Percentiles rank a stretch among this genome's conserved stretches.
Conservation (phyloP, 2,329 filamentous ascomycete species). For the Phialocephala subalpina region DNA sequence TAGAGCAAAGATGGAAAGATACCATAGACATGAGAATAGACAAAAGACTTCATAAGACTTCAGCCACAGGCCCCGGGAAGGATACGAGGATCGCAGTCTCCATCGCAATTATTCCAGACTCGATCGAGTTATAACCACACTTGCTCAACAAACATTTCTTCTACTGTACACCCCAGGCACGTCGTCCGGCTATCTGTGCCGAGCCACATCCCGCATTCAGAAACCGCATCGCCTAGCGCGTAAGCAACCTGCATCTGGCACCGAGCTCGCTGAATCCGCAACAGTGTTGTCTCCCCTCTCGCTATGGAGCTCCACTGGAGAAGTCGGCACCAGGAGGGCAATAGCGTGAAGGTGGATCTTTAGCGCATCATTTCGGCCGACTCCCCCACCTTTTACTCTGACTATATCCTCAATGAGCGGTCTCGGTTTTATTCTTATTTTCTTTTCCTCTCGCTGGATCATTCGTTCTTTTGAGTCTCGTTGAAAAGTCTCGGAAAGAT, state of each 20-base stretch:
- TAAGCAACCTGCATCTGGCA: slow-evolving; percentile 2
- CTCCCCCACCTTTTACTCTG: slow-evolving; percentile 2
- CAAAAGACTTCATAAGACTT: too few species aligned
- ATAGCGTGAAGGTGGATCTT: background rate
- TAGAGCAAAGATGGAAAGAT: slow-evolving; percentile 2
- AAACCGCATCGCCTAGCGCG: background rate
- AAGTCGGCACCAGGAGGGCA: background rate
- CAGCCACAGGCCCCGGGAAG: background rate
- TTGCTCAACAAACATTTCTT: background rate
- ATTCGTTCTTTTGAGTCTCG: background rate
- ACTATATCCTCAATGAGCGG: background rate
- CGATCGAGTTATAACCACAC: background rate
- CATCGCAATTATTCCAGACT: background rate
- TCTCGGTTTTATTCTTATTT: background rate
- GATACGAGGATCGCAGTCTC: background rate
- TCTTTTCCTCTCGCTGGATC: background rate
- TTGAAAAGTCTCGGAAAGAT: background rate
- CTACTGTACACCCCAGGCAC: background rate
- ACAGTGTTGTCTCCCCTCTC: background rate
- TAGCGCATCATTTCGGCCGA: background rate
- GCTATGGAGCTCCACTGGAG: background rate
- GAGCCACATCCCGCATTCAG: background rate
- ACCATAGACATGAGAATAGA: slow-evolving; percentile 1
- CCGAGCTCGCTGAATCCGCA: too few species aligned
- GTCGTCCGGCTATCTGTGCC: background rate